Evolutionary conservation across 371 early-diverging fungal species (phyloP), one percentile per base, ranked within the genome.

Genomic region (Apophysomyces ossiformis): DNA sequence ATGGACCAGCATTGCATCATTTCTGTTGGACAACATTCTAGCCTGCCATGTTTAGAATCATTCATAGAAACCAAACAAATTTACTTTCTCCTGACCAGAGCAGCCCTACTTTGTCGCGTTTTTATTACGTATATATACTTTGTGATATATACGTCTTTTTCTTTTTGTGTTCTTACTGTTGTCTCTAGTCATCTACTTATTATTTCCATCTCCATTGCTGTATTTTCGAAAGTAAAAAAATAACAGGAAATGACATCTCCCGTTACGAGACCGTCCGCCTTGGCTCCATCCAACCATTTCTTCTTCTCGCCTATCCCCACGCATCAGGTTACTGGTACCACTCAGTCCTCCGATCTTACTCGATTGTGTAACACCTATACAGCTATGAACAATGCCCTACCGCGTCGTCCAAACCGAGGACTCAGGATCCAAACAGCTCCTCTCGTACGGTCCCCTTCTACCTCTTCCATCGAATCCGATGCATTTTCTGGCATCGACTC

Each of bases 271-370:
- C 71, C 67, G 1, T 68, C 72, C 32, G 46, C 65, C 18, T 47
- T 57, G 44, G 50, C 68, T 12, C 56, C 72, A n/a, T 63, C 67
- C 6, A 38, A 35, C 4, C 66, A 69, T 16, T 47, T 69, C 2
- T 72, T 72, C 35, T 38, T 69, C 0, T 72, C 73, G 2, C 67
- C 73, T 5, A 64, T 72, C 18, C 69, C 69, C 2, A 59, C 63
- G 11, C 60, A 41, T 37, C 44, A 61, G 35, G 35, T 0, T 5
- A 21, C 61, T 16, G 0, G 50, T 26, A 37, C 26, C 35, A 21
- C 58, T 12, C 18, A 26, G 45, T n/a, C 54, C 4, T 46, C 43
- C 16, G 36, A 18, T 15, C 18, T 37, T 37, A 21, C 47, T 6
- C 46, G 57, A 39, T 11, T 43, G 44, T 45, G 44, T 26, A 18